Conservation (phyloP, 345 rosid genomes). For the Eucalyptus virginea region DNA sequence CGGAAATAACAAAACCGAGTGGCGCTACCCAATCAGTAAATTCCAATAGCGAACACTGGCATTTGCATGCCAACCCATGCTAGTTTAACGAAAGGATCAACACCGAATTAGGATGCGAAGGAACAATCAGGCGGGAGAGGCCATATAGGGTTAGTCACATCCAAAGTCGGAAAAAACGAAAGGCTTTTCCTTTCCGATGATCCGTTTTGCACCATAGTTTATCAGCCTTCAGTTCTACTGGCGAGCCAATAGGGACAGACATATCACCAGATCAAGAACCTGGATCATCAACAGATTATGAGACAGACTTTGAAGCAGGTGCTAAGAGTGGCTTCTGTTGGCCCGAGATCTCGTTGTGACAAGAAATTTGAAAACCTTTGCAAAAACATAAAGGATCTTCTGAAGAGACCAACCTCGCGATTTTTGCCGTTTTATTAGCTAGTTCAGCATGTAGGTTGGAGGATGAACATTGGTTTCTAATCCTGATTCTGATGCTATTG, state of each 20-base stretch:
- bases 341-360: rapidly evolving
- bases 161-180: not conserved
- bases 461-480: not conserved
- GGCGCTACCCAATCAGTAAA: not conserved
- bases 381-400: too few relatives aligned
- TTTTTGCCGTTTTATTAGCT: not conserved
- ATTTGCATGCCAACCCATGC: not conserved
- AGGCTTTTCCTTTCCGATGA: not conserved
- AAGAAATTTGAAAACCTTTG: not conserved
- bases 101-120: not conserved
- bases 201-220: not conserved
- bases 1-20: not conserved
- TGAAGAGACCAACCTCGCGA: too few relatives aligned
- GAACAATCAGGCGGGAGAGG: not conserved
- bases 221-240: not conserved
- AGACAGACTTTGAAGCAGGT: not conserved
- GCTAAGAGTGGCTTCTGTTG: not conserved
- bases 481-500: not conserved
- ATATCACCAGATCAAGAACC: not conserved
- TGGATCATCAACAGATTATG: not conserved
- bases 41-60: not conserved
- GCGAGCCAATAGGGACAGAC: not conserved
- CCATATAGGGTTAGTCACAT: not conserved
- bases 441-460: not conserved
- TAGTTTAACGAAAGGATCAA: not conserved